Conservation (phyloP, 371 early-diverging fungal species). For the Mucor circinelloides region DNA sequence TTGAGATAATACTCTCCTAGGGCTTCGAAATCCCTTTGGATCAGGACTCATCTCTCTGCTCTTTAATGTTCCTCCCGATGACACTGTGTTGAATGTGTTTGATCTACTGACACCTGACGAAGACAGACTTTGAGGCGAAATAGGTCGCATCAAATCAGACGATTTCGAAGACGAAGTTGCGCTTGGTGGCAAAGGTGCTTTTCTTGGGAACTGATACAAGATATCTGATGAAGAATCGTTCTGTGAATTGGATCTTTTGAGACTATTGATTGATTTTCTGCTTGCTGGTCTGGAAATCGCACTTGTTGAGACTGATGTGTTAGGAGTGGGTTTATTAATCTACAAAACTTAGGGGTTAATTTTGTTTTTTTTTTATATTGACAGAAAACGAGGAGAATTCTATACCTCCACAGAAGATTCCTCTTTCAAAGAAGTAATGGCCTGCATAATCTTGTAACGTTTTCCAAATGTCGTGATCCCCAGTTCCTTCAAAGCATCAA, state of each 20-base stretch:
- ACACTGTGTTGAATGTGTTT: constrained; percentile 48
- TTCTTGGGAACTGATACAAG: constrained; percentile 47
- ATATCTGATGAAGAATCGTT: constrained; percentile 7
- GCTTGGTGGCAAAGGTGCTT: constrained; percentile 46
- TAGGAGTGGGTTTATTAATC: constrained; percentile 18
- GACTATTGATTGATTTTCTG: constrained; percentile 9
- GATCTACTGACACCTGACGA: constrained; percentile 42
- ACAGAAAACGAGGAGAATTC: background rate
- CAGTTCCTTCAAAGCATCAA: constrained; percentile 69
- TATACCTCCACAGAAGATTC: constrained; percentile 8
- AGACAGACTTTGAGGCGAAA: constrained; percentile 40
- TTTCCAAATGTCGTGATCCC: constrained; percentile 73
- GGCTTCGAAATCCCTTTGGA: constrained; percentile 16
- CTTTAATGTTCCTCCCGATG: constrained; percentile 17
- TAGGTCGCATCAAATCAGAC: constrained; percentile 23
- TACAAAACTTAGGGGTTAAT: background rate
- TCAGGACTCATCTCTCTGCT: constrained; percentile 22
- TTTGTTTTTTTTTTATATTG: background rate
- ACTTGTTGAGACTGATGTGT: constrained; percentile 25
- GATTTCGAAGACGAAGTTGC: background rate
- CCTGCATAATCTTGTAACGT: constrained; percentile 71
- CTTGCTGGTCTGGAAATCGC: constrained; percentile 13
- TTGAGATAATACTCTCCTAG: constrained; percentile 19
- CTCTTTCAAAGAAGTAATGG: constrained; percentile 59
- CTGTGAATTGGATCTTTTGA: constrained; percentile 27